These are phyloP conservation scores for Neohortaea acidophila DNA, from an alignment of 495 filamentous ascomycete species.

Conservation along the genomic window DNA sequence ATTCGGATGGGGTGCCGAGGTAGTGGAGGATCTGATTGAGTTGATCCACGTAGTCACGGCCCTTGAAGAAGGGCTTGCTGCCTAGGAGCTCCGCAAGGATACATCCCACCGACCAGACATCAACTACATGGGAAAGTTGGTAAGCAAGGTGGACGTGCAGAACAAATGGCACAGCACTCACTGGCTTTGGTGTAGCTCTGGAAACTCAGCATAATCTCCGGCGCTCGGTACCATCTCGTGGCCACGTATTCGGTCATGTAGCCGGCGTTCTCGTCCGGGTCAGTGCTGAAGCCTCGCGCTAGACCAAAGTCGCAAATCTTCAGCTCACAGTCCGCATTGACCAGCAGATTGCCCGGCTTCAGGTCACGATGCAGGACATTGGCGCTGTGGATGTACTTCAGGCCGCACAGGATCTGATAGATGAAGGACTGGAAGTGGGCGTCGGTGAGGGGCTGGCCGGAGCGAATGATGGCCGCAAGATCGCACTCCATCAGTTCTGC, in stretches of 20 bases:
- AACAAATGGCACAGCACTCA: slow-evolving; percentile 14
- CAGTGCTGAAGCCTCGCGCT: slow-evolving; percentile 74
- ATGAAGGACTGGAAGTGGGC: slow-evolving; percentile 99
- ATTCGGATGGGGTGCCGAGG: slow-evolving; percentile 89
- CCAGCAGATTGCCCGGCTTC: slow-evolving; percentile 89
- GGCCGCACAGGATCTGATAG: slow-evolving; percentile 93
- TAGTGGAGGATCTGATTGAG: slow-evolving; percentile 98
- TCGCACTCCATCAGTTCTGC: slow-evolving; percentile 98
- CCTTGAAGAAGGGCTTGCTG: slow-evolving; percentile 96
- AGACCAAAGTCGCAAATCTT: slow-evolving; percentile 99
- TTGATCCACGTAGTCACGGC: slow-evolving; percentile 96
- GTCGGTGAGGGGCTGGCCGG: slow-evolving; percentile 93
- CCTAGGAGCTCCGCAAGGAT: slow-evolving; percentile 94
- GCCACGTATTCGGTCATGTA: slow-evolving; percentile 99
- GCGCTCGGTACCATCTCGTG: slow-evolving; percentile 96
- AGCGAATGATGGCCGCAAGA: slow-evolving; percentile 92
- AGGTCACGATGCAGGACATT: slow-evolving; percentile 96
- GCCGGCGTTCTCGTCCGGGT: slow-evolving; percentile 91
- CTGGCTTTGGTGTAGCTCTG: slow-evolving; percentile 99
- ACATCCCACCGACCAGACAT: slow-evolving; percentile 98
- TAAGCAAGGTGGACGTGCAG: background rate
- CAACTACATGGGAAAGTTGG: slow-evolving; percentile 44
- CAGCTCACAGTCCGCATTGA: slow-evolving; percentile 98
- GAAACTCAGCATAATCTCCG: slow-evolving; percentile 99
- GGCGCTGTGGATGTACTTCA: slow-evolving; percentile 98